Percentiles rank a stretch among this genome's conserved stretches.
These are phyloP conservation scores for Pterothamnion heteromorphum DNA, from an alignment of 31 red algal species.

Conservation along the genomic window DNA sequence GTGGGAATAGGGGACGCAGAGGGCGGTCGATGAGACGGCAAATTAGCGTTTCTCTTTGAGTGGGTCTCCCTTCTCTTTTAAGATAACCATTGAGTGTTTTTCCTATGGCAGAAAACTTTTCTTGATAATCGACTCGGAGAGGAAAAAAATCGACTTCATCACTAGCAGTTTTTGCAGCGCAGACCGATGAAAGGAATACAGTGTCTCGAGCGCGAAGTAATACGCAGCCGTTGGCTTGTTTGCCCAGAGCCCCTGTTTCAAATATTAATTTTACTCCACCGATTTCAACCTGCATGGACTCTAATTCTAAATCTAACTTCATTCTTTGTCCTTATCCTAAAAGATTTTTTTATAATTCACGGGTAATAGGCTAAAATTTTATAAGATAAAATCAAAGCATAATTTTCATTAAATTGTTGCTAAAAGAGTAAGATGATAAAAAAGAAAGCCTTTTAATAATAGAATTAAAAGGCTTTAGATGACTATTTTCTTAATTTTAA, in stretches of 20 bases:
- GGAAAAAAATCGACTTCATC: conserved; percentile 69
- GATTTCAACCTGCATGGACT: too few relatives aligned
- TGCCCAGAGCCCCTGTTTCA: conserved; percentile 77
- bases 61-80: conserved; percentile 67
- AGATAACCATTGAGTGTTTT: conserved; percentile 69
- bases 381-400: too few relatives aligned
- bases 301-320: too few relatives aligned
- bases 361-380: too few relatives aligned
- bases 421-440: too few relatives aligned
- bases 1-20: conserved; percentile 74
- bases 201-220: conserved; percentile 72
- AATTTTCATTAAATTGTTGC: too few relatives aligned
- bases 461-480: too few relatives aligned
- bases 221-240: conserved; percentile 83
- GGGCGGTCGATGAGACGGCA: conserved; percentile 82
- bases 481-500: not conserved
- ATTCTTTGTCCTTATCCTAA: too few relatives aligned
- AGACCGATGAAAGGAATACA: conserved; percentile 73
- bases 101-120: conserved; percentile 71
- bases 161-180: conserved; percentile 7
- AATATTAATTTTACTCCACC: conserved; percentile 39
- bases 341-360: too few relatives aligned
- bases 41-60: conserved; percentile 75
- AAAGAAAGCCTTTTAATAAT: too few relatives aligned
- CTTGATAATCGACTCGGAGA: conserved; percentile 76